phyloP scores from a whole-genome alignment of 2,329 filamentous ascomycete species.

The Exophiala sp. region DNA sequence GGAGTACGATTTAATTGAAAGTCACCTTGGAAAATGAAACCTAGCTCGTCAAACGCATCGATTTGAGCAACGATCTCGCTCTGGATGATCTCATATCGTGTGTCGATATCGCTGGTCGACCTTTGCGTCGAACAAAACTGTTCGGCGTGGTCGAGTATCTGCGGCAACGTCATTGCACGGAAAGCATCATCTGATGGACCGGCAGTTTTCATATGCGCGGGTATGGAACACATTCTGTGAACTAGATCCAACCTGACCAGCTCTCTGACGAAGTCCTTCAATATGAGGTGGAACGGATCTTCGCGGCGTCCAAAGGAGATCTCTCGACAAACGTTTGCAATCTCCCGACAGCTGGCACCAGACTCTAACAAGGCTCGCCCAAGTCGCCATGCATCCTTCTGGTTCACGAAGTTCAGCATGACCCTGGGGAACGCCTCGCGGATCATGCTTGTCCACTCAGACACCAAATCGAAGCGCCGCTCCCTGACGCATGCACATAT shows the following conservation, averaged over 20 bases:
- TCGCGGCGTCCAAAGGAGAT: conserved; percentile 15
- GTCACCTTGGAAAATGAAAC: conserved; percentile 12
- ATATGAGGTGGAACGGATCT: conserved; percentile 15
- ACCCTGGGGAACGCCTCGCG: conserved; percentile 15
- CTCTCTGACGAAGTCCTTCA: conserved; percentile 13
- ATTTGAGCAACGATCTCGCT: conserved; percentile 15
- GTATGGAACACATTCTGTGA: conserved; percentile 2
- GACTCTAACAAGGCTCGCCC: conserved; percentile 11
- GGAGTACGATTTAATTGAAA: background rate
- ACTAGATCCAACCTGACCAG: conserved; percentile 16
- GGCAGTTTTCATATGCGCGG: background rate
- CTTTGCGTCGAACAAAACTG: conserved; percentile 1
- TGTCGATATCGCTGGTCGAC: background rate
- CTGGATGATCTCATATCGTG: background rate
- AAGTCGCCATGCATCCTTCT: conserved; percentile 10
- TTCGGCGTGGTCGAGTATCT: conserved; percentile 9
- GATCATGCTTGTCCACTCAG: conserved; percentile 18
- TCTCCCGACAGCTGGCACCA: conserved; percentile 21
- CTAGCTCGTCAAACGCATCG: conserved; percentile 13
- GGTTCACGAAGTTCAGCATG: conserved; percentile 5
- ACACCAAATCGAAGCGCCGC: conserved; percentile 17
- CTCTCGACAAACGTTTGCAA: conserved; percentile 16
- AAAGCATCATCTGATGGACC: background rate
- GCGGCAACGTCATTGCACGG: conserved; percentile 6
- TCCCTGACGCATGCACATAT: conserved; percentile 19